Percentiles rank a stretch among this genome's conserved stretches.
phyloP scores from a whole-genome alignment of 1,139 yeast genomes.

The Arxiozyma bovina region DNA sequence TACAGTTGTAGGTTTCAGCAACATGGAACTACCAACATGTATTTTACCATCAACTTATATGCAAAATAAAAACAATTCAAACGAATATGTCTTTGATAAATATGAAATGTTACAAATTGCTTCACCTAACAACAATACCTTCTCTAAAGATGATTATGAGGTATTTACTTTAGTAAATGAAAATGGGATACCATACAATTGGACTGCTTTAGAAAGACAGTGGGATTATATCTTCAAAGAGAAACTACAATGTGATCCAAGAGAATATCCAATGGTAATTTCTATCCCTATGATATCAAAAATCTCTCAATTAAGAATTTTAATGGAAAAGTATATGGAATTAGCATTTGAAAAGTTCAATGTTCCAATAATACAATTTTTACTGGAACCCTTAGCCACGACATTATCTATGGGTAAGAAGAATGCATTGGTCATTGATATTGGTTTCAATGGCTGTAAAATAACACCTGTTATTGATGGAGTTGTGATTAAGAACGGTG shows the following conservation, averaged over 20 bases:
- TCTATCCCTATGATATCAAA: slow-evolving; percentile 45
- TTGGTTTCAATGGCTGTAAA: slow-evolving; percentile 53
- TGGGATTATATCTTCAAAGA: slow-evolving; percentile 50
- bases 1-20: slow-evolving; percentile 65
- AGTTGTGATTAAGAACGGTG: slow-evolving; percentile 50
- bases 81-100: slow-evolving; percentile 41
- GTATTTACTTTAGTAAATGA: slow-evolving; percentile 51
- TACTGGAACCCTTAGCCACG: slow-evolving; percentile 63
- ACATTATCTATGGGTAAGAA: slow-evolving; percentile 61
- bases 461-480: slow-evolving; percentile 72
- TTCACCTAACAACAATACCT: slow-evolving; percentile 35
- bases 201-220: slow-evolving; percentile 49
- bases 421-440: slow-evolving; percentile 59
- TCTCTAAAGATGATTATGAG: slow-evolving; percentile 36
- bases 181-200: slow-evolving; percentile 58
- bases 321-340: slow-evolving; percentile 39
- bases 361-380: slow-evolving; percentile 59
- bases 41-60: slow-evolving; percentile 52
- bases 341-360: slow-evolving; percentile 56
- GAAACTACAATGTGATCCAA: slow-evolving; percentile 40
- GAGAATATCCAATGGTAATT: slow-evolving; percentile 54
- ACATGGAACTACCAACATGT: slow-evolving; percentile 53
- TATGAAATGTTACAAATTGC: slow-evolving; percentile 34
- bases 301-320: slow-evolving; percentile 37
- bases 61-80: slow-evolving; percentile 29